Evolutionary conservation across 768 basidiomycete species (phyloP).

Genomic region (Obba rivulosa): DNA sequence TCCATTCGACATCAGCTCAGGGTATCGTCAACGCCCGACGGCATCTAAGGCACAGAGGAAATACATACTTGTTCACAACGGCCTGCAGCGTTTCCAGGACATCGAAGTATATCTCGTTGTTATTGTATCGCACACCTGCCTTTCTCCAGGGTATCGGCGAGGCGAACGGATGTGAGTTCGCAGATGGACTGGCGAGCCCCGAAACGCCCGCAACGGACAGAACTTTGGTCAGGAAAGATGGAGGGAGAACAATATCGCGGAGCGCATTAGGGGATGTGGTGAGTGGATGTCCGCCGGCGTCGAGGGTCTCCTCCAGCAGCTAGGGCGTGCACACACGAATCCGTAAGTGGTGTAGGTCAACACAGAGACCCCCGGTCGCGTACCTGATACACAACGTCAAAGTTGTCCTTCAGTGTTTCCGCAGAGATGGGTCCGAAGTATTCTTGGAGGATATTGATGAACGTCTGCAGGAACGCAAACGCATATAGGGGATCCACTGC

Average conservation of each 20-base stretch:
- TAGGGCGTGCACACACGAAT: slow-evolving; percentile 24
- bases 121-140: slow-evolving; percentile 73
- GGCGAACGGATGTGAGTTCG: slow-evolving; percentile 54
- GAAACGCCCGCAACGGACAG: slow-evolving; percentile 48
- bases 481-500: slow-evolving; percentile 86
- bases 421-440: slow-evolving; percentile 87
- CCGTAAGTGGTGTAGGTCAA: neutral
- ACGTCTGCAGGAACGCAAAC: slow-evolving; percentile 83
- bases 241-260: slow-evolving; percentile 90
- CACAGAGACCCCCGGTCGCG: neutral
- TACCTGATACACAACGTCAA: slow-evolving; percentile 93
- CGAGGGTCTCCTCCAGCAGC: slow-evolving; percentile 94
- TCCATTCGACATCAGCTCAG: neutral
- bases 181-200: slow-evolving; percentile 29
- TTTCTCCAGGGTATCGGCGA: slow-evolving; percentile 94
- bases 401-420: slow-evolving; percentile 79
- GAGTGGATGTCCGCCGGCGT: slow-evolving; percentile 86
- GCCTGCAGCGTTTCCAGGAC: slow-evolving; percentile 77
- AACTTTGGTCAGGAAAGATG: slow-evolving; percentile 62
- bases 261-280: slow-evolving; percentile 88
- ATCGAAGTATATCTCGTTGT: slow-evolving; percentile 93
- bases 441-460: slow-evolving; percentile 76
- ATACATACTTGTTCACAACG: slow-evolving; percentile 70
- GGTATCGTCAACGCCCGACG: too few species aligned
- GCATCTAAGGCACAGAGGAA: too few species aligned